Conservation (phyloP, 2,329 filamentous ascomycete species). For the Fusarium guadeloupense region DNA sequence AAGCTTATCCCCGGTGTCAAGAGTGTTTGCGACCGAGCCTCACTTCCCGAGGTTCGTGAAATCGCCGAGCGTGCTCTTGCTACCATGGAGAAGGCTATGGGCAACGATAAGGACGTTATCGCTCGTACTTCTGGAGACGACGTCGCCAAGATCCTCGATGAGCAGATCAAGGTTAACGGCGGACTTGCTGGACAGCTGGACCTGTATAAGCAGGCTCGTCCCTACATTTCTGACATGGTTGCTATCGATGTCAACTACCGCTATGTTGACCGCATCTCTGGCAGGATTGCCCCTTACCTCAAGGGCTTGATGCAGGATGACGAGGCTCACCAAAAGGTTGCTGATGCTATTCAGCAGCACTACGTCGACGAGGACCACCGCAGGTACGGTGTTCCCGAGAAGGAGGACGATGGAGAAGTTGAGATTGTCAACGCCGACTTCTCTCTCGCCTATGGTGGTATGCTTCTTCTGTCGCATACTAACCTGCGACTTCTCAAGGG, state of each 20-base stretch:
- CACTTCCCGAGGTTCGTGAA: slow-evolving; percentile 93
- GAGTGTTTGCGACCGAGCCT: slow-evolving; percentile 84
- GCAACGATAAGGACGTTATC: slow-evolving; percentile 70
- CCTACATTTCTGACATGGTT: slow-evolving; percentile 85
- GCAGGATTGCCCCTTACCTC: slow-evolving; percentile 78
- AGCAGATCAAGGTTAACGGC: slow-evolving; percentile 75
- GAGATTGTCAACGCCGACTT: slow-evolving; percentile 99
- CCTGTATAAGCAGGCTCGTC: slow-evolving; percentile 72
- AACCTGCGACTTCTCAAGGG: slow-evolving; percentile 95
- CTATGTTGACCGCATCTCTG: slow-evolving; percentile 75
- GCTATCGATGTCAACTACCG: slow-evolving; percentile 88
- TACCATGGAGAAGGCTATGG: slow-evolving; percentile 96
- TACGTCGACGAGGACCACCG: slow-evolving; percentile 87
- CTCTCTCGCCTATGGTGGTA: slow-evolving; percentile 96
- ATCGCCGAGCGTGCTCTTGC: slow-evolving; percentile 82
- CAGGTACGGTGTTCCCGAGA: slow-evolving; percentile 83
- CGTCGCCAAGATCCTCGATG: slow-evolving; percentile 77
- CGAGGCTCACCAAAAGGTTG: slow-evolving; percentile 70
- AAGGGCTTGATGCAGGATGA: slow-evolving; percentile 71
- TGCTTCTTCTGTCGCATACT: slow-evolving; percentile 95
- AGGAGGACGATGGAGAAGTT: slow-evolving; percentile 89
- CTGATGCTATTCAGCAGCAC: slow-evolving; percentile 76
- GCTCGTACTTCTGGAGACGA: slow-evolving; percentile 76
- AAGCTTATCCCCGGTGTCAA: slow-evolving; percentile 95
- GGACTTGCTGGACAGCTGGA: slow-evolving; percentile 68